Evolutionary conservation across 257 asterid species (phyloP), one percentile per base, ranked within the genome.

Genomic region (Catharanthus roseus): DNA sequence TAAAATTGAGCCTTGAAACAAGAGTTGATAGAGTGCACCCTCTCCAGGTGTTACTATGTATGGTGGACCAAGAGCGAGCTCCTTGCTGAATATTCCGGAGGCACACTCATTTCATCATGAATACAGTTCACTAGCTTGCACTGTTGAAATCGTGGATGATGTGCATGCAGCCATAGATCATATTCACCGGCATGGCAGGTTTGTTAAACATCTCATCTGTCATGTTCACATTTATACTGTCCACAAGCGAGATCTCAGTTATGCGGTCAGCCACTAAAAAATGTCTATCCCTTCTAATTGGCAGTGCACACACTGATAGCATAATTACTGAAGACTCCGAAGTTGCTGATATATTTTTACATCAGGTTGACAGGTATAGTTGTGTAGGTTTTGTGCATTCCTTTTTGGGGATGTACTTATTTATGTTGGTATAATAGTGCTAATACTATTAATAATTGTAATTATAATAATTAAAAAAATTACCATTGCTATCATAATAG

Each of bases 221-320:
- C 66, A 64, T 60, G 24, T 34, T 29, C 13, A 36, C 67, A 12
- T 19, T 34, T 1, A 6, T 62, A 34, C 34, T 34, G 29, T 34
- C 28, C 21, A 23, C 28, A 62, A 3, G 67, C n/a, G 28, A 26
- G 63, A 28, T 11, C 63, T 23, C 34, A 24, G 24, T 23, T 56
- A 21, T 66, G 18, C 19, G 65, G 60, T 36, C 4, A 71, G 64
- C 49, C 41, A 19, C 24, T 72, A 56, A 75, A 23, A 56, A 19
- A 54, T 60, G 63, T 72, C 15, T 44, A n/a, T 49, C 77, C 64
- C 76, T 72, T 76, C 71, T 73, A 60, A 45, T 75, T 83, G 53
- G 78, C 95, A 93, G 99, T 75, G 90, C 90, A 29, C 99, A 93
- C 70, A 93, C 99, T 34, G 99, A 93, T 69, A 74, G 93, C 91